phyloP scores from a whole-genome alignment of 768 basidiomycete species.

The Amanita subjunquillea region DNA sequence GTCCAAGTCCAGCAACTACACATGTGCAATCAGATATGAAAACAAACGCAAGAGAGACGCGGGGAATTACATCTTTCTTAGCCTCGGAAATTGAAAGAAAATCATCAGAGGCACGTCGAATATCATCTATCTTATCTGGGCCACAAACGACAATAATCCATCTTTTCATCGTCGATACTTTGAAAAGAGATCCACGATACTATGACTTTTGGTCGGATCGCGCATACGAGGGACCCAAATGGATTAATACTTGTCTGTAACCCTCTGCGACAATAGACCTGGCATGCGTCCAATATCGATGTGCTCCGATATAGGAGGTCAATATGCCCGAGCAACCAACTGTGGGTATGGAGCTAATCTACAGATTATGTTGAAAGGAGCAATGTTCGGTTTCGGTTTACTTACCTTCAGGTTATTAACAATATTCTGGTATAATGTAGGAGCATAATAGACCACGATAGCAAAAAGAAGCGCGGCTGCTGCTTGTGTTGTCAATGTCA shows the following conservation, averaged over 20 bases:
- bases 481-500: neutral
- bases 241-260: slow-evolving; percentile 17
- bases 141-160: slow-evolving; percentile 38
- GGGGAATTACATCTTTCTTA: slow-evolving; percentile 12
- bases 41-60: no score
- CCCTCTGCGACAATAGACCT: slow-evolving; percentile 20
- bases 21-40: neutral
- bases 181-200: slow-evolving; percentile 24
- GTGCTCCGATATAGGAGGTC: slow-evolving; percentile 16
- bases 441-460: neutral
- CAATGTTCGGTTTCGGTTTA: neutral
- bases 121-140: slow-evolving; percentile 27
- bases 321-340: slow-evolving; percentile 4
- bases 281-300: slow-evolving; percentile 15
- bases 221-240: neutral
- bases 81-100: slow-evolving; percentile 31
- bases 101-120: slow-evolving; percentile 34
- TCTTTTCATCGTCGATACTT: slow-evolving; percentile 28
- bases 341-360: neutral
- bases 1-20: slow-evolving; percentile 20
- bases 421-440: neutral
- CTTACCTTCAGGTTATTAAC: neutral
- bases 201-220: neutral
- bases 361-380: neutral
- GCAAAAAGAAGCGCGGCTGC: neutral